phyloP scores from a whole-genome alignment of 1,284 basidiomycete genomes.

The Tilletia walkeri region DNA sequence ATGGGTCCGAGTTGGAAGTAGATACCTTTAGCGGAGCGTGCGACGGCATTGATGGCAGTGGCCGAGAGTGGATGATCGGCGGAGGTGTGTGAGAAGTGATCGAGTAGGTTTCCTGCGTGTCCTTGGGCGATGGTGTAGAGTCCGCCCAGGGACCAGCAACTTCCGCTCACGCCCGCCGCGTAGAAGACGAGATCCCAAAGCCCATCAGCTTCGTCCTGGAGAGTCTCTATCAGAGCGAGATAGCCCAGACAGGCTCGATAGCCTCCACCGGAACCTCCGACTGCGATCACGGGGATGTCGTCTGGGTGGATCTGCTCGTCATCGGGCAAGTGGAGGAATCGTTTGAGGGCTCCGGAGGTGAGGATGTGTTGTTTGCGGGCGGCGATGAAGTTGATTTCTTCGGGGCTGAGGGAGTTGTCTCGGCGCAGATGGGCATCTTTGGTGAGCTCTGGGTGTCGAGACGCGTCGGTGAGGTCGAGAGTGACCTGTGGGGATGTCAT shows the following conservation, averaged over 20 bases:
- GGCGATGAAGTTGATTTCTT: conserved; percentile 13
- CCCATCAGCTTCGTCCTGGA: conserved; percentile 36
- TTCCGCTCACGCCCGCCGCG: conserved; percentile 52
- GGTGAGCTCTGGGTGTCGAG: conserved; percentile 15
- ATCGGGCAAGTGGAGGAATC: conserved; percentile 36
- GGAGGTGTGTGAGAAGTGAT: conserved; percentile 29
- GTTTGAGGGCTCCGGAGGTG: conserved; percentile 21
- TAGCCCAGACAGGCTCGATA: conserved; percentile 52
- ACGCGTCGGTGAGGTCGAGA: conserved; percentile 7
- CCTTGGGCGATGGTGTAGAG: conserved; percentile 43
- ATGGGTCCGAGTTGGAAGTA: conserved; percentile 51
- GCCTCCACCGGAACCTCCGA: conserved; percentile 55
- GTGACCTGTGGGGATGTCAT: background rate
- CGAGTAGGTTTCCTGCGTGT: conserved; percentile 33
- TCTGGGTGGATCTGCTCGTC: conserved; percentile 47
- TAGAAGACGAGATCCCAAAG: conserved; percentile 52
- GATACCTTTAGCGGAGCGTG: conserved; percentile 40
- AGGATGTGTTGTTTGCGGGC: conserved; percentile 19
- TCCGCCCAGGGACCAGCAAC: conserved; percentile 54
- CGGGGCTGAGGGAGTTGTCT: conserved; percentile 12
- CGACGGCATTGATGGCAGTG: conserved; percentile 43
- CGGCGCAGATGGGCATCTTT: conserved; percentile 8
- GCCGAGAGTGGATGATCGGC: conserved; percentile 13
- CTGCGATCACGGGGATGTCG: conserved; percentile 52
- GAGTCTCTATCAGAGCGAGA: conserved; percentile 40